Evolutionary conservation across 169 alveolate species (phyloP), one percentile per base, ranked within the genome.

Genomic region (Eimeria falciformis): DNA sequence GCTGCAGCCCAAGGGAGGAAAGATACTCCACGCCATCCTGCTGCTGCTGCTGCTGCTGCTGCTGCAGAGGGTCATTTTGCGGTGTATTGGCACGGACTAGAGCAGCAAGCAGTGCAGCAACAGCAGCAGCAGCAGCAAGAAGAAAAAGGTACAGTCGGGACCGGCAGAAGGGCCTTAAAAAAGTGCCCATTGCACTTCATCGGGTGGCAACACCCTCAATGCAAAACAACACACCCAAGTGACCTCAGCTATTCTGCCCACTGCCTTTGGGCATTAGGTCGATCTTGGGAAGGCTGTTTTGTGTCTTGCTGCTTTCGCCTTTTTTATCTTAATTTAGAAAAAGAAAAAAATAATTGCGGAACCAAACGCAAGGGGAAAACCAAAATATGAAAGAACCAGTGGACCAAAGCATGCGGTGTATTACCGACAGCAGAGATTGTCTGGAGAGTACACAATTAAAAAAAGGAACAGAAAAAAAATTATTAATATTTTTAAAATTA

Each of bases 11-110:
- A 5, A 12, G 43, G n/a, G 33, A 33, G 46, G 23, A 33, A 5
- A 27, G 78, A 5, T 66, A 43, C 45, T 66, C 46, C 78, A 23
- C n/a, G 23, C 2, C 46, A 11, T 66, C 46, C 40, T 66, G 78
- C 78, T 21, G 78, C 43, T 12, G 78, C 43, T 66, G 47, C 47
- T 2, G 78, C 33, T 66, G 78, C 78, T 66, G 78, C 78, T 66
- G 78, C 78, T 66, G 78, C 23, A n/a, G 78, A 5, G 12, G 45
- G 4, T 66, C 2, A 33, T 66, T 14, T 33, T 21, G 78, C 69
- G 17, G 69, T 29, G 23, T 23, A 5, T 5, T 9, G 4, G 69
- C 5, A 58, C 3, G 14, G 37, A 5, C 23, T 29, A 33, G 46
- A 27, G 45, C 78, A 66, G 78, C 78, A 66, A 14, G 78, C 47